phyloP scores from a whole-genome alignment of 2,329 filamentous ascomycete species.

The Claviceps sp. region DNA sequence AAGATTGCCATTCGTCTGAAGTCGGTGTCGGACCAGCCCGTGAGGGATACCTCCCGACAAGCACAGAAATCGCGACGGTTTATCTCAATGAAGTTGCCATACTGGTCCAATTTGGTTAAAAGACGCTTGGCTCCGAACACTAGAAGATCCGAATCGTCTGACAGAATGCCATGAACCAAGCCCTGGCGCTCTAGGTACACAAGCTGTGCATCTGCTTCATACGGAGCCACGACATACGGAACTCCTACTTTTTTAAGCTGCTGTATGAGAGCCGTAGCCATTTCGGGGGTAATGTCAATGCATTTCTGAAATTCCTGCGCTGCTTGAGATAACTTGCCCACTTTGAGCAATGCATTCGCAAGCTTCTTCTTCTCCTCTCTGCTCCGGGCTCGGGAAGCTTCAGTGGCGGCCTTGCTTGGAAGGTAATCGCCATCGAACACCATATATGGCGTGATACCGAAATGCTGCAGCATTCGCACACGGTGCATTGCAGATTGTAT shows the following conservation, averaged over 20 bases:
- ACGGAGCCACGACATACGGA: conserved; percentile 86
- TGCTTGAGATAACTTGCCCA: conserved; percentile 70
- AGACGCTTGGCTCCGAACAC: conserved; percentile 89
- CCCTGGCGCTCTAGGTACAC: conserved; percentile 85
- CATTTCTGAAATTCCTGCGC: conserved; percentile 85
- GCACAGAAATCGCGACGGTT: conserved; percentile 79
- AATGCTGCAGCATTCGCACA: conserved; percentile 87
- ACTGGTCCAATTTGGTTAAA: conserved; percentile 86
- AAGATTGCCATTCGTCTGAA: conserved; percentile 94
- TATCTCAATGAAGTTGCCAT: conserved; percentile 86
- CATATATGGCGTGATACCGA: conserved; percentile 85
- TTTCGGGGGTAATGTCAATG: conserved; percentile 88
- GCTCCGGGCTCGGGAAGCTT: conserved; percentile 59
- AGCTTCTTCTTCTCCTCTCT: conserved; percentile 63
- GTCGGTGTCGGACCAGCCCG: conserved; percentile 82
- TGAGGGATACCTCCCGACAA: conserved; percentile 75
- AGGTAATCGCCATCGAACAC: conserved; percentile 94
- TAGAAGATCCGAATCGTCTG: conserved; percentile 89
- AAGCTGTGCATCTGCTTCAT: conserved; percentile 94
- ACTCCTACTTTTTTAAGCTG: conserved; percentile 71
- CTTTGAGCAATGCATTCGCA: conserved; percentile 66
- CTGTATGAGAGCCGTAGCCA: conserved; percentile 86
- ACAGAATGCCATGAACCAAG: conserved; percentile 74
- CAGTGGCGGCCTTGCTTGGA: conserved; percentile 83
- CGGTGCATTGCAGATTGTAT: conserved; percentile 82